Conservation (phyloP, 2,329 filamentous ascomycete species). For the Penicillium sp. region DNA sequence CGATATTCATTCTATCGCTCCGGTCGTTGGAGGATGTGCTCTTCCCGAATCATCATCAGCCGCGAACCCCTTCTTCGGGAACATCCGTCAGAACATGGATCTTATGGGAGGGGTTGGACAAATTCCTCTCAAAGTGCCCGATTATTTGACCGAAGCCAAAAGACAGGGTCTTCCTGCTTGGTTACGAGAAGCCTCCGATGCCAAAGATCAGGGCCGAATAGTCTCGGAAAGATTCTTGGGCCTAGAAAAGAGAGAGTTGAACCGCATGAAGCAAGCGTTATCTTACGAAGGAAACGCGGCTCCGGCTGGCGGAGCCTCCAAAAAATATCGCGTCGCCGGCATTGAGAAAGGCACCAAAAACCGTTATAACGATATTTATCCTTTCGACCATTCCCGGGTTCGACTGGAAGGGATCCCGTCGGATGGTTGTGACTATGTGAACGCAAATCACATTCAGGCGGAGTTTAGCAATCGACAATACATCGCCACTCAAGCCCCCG, state of each 20-base stretch:
- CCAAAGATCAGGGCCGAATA: conserved; percentile 69
- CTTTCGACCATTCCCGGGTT: conserved; percentile 90
- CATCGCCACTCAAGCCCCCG: conserved; percentile 90
- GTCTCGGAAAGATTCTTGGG: conserved; percentile 80
- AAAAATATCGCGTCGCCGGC: conserved; percentile 72
- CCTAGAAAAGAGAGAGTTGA: conserved; percentile 82
- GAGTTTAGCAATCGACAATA: conserved; percentile 84
- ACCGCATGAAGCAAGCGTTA: conserved; percentile 84
- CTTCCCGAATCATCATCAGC: conserved; percentile 67
- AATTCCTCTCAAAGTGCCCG: conserved; percentile 60
- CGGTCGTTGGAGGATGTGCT: conserved; percentile 84
- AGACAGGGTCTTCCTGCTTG: conserved; percentile 66
- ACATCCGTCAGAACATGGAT: conserved; percentile 96
- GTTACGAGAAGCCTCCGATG: conserved; percentile 68
- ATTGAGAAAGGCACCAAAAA: conserved; percentile 96
- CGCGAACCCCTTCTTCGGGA: conserved; percentile 88
- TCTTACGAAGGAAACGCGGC: conserved; percentile 57
- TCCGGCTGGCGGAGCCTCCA: conserved; percentile 38
- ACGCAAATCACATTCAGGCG: conserved; percentile 82
- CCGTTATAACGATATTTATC: conserved; percentile 95
- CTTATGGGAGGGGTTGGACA: conserved; percentile 90
- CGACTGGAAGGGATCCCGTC: conserved; percentile 66
- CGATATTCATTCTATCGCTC: conserved; percentile 58
- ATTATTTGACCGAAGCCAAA: conserved; percentile 48
- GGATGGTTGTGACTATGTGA: conserved; percentile 87